These are phyloP conservation scores for Phytophthora meadii DNA, from an alignment of 352 stramenopile genomes.

Conservation along the genomic window DNA sequence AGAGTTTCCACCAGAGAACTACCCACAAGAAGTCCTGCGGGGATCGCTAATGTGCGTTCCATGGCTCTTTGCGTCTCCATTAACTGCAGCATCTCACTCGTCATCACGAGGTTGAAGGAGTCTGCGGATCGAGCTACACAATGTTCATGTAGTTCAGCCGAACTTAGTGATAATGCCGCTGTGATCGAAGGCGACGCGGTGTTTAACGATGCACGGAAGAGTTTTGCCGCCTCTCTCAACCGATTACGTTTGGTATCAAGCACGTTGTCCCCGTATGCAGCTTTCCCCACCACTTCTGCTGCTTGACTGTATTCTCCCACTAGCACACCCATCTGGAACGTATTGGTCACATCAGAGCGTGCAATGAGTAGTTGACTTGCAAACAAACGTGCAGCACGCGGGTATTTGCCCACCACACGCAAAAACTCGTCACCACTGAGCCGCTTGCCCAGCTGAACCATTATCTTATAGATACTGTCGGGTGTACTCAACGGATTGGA, in stretches of 20 bases:
- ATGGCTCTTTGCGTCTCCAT: slow-evolving; percentile 52
- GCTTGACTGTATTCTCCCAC: slow-evolving; percentile 40
- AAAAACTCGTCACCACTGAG: slow-evolving; percentile 46
- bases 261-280: slow-evolving; percentile 55
- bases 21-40: slow-evolving; percentile 56
- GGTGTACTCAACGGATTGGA: slow-evolving; percentile 55
- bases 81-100: slow-evolving; percentile 53
- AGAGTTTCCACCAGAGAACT: slow-evolving; percentile 64
- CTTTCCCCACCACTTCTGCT: slow-evolving; percentile 45
- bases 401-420: slow-evolving; percentile 50
- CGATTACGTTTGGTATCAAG: slow-evolving; percentile 49
- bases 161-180: slow-evolving; percentile 14
- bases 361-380: slow-evolving; percentile 48
- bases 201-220: slow-evolving; percentile 36
- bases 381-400: slow-evolving; percentile 49
- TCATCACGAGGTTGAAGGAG: slow-evolving; percentile 62
- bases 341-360: slow-evolving; percentile 34
- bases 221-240: slow-evolving; percentile 43
- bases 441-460: slow-evolving; percentile 37
- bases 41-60: slow-evolving; percentile 44
- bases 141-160: slow-evolving; percentile 22
- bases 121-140: slow-evolving; percentile 27
- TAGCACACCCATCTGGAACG: slow-evolving; percentile 40
- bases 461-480: slow-evolving; percentile 51
- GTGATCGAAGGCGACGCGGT: slow-evolving; percentile 27